Percentiles rank a stretch among this genome's conserved stretches.
Conservation (phyloP, 2,329 filamentous ascomycete species). For the Fusarium drepaniforme region DNA sequence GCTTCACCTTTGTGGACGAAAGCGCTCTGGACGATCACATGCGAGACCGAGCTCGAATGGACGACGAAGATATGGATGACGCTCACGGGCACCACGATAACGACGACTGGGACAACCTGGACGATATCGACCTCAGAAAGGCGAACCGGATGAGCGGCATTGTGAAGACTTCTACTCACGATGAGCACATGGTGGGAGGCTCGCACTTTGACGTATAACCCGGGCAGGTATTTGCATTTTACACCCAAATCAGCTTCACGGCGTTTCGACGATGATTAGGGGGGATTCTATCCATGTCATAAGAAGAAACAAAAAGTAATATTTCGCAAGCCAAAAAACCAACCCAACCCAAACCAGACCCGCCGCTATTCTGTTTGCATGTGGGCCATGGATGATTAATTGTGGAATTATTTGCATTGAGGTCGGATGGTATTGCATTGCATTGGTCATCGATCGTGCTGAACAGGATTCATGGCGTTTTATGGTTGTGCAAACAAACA, state of each 20-base stretch:
- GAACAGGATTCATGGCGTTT: conserved; percentile 46
- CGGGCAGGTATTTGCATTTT: conserved; percentile 29
- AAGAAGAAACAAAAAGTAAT: conserved; percentile 47
- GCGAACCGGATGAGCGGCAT: conserved; percentile 74
- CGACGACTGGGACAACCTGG: conserved; percentile 70
- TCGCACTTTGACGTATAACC: conserved; percentile 73
- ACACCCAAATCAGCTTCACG: conserved; percentile 37
- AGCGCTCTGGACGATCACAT: conserved; percentile 92
- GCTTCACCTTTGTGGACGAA: conserved; percentile 99
- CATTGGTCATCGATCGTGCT: conserved; percentile 44
- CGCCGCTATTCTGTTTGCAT: conserved; percentile 26
- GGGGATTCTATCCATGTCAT: conserved; percentile 39
- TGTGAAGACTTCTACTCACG: conserved; percentile 67
- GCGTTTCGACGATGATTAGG: conserved; percentile 41
- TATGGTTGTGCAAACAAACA: conserved; percentile 37
- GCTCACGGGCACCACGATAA: conserved; percentile 53
- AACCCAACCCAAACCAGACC: conserved; percentile 23
- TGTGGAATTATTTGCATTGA: conserved; percentile 51
- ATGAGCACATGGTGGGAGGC: conserved; percentile 73
- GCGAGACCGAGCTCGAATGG: conserved; percentile 61
- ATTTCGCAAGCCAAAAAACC: conserved; percentile 38
- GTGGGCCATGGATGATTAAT: conserved; percentile 46
- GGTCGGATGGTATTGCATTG: conserved; percentile 46
- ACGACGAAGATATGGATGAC: conserved; percentile 73
- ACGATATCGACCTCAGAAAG: conserved; percentile 65